Conservation (phyloP, 73 alveolate genomes). For the Diophrys appendiculata region DNA sequence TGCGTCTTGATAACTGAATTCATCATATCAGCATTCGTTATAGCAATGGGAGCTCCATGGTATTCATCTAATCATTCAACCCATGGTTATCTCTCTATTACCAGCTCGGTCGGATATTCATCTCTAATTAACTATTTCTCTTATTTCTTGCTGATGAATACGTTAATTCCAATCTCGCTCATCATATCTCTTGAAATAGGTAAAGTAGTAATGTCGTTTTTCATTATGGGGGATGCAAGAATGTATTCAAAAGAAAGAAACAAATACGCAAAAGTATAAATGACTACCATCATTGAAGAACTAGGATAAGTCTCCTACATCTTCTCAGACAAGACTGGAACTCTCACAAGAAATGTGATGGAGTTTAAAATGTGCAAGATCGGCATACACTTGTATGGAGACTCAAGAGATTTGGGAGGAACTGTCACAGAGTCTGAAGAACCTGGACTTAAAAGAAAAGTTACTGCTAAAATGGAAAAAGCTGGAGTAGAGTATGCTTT, state of each 20-base stretch:
- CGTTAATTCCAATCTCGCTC: slow-evolving; percentile 81
- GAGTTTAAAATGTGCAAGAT: slow-evolving; percentile 47
- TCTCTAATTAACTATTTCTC: slow-evolving; percentile 52
- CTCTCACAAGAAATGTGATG: slow-evolving; percentile 63
- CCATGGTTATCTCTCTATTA: neutral
- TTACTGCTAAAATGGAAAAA: neutral
- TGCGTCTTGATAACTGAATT: no score
- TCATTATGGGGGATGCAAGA: slow-evolving; percentile 61
- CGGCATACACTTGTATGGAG: slow-evolving; percentile 57
- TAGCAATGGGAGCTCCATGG: neutral
- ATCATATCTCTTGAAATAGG: slow-evolving; percentile 73
- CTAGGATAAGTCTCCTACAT: slow-evolving; percentile 69
- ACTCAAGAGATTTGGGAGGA: neutral
- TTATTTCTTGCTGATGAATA: slow-evolving; percentile 78
- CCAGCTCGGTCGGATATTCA: slow-evolving; percentile 1
- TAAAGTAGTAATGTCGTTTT: slow-evolving; percentile 60
- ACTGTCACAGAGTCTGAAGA: slow-evolving; percentile 1
- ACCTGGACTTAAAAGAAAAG: slow-evolving; percentile 25
- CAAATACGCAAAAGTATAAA: slow-evolving; percentile 36
- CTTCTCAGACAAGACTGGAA: slow-evolving; percentile 86
- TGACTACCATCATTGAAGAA: slow-evolving; percentile 58
- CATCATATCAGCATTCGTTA: no score
- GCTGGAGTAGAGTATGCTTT: slow-evolving; percentile 13
- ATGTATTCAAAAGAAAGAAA: slow-evolving; percentile 40
- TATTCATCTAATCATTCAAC: neutral